A percentile compares a stretch with the other conserved stretches of the same genome.
These are phyloP conservation scores for Candida namnaoensis DNA, from an alignment of 805 yeast genomes.

Conservation along the genomic window DNA sequence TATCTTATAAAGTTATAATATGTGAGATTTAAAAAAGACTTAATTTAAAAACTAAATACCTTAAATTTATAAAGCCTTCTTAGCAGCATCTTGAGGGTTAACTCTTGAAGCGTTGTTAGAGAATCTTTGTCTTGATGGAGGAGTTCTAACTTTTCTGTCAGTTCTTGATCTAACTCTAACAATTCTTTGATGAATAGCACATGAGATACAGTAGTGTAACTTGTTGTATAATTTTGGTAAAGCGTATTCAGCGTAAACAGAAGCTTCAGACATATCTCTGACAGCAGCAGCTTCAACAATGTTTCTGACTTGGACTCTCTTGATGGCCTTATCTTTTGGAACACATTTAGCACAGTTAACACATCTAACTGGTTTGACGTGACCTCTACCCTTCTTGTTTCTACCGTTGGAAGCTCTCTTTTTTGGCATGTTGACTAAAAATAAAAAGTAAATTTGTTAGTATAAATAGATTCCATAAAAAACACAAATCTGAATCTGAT, in stretches of 20 bases:
- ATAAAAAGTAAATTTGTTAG: no score
- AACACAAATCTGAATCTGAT: no score
- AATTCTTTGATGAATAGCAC: conserved; percentile 99
- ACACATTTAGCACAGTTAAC: conserved; percentile 99
- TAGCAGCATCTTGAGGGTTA: conserved; percentile 96
- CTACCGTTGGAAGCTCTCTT: conserved; percentile 99
- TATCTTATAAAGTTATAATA: no score
- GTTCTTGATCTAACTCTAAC: conserved; percentile 99
- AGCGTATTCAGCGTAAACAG: conserved; percentile 98
- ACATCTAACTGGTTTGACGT: conserved; percentile 99
- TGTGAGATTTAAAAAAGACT: no score
- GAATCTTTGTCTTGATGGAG: conserved; percentile 99
- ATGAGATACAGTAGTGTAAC: conserved; percentile 99
- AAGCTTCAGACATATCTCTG: conserved; percentile 99
- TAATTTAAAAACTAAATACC: no score
- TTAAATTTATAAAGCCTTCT: conserved; percentile 59
- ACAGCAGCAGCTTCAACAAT: conserved; percentile 99
- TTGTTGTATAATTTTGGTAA: conserved; percentile 99
- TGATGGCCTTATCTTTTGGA: conserved; percentile 99
- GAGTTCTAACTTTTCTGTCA: conserved; percentile 98
- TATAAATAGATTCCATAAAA: no score
- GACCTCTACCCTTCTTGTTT: conserved; percentile 99
- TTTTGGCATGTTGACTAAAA: conserved; percentile 77
- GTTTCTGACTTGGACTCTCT: conserved; percentile 99
- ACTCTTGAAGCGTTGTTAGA: conserved; percentile 84